phyloP scores from a whole-genome alignment of 2,329 filamentous ascomycete genomes.

The Phialophora tarda region DNA sequence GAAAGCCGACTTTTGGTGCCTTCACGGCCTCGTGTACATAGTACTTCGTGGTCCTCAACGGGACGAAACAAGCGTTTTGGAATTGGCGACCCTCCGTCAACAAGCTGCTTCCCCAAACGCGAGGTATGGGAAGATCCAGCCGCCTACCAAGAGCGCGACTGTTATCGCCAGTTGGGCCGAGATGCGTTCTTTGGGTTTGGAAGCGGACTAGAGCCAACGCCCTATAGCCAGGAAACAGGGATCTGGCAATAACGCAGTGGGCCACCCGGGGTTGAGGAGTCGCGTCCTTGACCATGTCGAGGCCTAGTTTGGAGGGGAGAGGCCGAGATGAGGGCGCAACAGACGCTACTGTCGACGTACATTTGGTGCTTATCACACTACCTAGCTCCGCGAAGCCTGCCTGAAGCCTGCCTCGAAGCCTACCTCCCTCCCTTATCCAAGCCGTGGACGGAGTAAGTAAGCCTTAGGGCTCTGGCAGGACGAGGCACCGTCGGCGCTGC shows the following conservation, averaged over 20 bases:
- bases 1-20: too few relatives aligned
- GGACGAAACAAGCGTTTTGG: neutral
- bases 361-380: slow-evolving; percentile 8
- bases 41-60: neutral
- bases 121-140: neutral
- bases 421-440: neutral
- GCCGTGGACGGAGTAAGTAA: too few relatives aligned
- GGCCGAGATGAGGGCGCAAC: neutral
- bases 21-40: neutral
- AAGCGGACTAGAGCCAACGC: neutral
- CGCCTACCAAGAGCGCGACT: slow-evolving; percentile 1
- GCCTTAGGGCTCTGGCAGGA: neutral
- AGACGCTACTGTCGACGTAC: slow-evolving; percentile 1
- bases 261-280: slow-evolving; percentile 4
- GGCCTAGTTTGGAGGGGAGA: neutral
- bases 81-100: neutral
- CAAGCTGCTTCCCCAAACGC: neutral
- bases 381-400: neutral
- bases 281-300: neutral
- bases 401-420: neutral
- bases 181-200: neutral
- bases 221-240: slow-evolving; percentile 4
- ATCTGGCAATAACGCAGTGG: neutral
- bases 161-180: slow-evolving; percentile 16
- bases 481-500: neutral